These are phyloP conservation scores for Skeletonema costatum DNA, from an alignment of 108 stramenopile species.

Conservation along the genomic window DNA sequence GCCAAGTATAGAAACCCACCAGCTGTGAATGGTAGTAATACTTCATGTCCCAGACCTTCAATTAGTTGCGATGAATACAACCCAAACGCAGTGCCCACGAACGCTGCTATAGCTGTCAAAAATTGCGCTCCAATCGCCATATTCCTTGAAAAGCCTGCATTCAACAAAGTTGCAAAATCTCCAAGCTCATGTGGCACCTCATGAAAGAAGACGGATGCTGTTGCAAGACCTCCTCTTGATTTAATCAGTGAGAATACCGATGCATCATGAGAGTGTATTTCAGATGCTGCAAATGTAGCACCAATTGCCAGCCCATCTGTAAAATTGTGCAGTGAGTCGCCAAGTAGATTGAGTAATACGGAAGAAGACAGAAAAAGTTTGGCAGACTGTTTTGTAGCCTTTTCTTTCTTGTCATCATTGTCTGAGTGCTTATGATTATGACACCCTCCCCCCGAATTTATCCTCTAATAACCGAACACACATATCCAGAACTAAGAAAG, in stretches of 20 bases:
- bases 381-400: constrained; percentile 13
- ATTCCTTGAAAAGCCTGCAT: constrained; percentile 66
- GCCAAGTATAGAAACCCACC: constrained; percentile 93
- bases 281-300: constrained; percentile 64
- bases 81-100: constrained; percentile 80
- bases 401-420: constrained; percentile 15
- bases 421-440: constrained; percentile 39
- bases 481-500: constrained; percentile 77
- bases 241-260: constrained; percentile 50
- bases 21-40: constrained; percentile 70
- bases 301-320: constrained; percentile 88
- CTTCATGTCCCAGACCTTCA: constrained; percentile 47
- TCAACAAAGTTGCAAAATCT: constrained; percentile 84
- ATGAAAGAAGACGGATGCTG: constrained; percentile 84
- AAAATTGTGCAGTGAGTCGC: constrained; percentile 89
- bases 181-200: constrained; percentile 93
- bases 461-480: constrained; percentile 59
- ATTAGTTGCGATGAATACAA: constrained; percentile 44
- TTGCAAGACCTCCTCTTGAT: constrained; percentile 75
- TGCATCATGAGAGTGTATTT: constrained; percentile 18
- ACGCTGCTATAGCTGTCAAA: constrained; percentile 83
- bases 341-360: constrained; percentile 79
- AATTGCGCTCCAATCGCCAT: constrained; percentile 87
- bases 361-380: constrained; percentile 40
- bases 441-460: constrained; percentile 1